Percentiles rank a stretch among this genome's conserved stretches.
Conservation (phyloP, 2,329 filamentous ascomycete species). For the Didymosphaeria variabile region DNA sequence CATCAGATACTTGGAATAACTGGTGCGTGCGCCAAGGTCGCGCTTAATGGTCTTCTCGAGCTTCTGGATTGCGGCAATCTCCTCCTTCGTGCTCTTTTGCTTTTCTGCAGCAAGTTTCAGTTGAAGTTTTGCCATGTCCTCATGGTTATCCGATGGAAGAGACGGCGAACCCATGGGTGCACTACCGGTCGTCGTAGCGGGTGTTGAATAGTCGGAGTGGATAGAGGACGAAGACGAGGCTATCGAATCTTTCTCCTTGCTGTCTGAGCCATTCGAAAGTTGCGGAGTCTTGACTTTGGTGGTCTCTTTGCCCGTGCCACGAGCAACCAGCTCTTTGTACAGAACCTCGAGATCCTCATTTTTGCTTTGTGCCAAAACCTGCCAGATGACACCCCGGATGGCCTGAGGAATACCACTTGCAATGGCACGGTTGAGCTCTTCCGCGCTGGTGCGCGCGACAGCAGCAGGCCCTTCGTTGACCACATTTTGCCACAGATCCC, state of each 20-base stretch:
- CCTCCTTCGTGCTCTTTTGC: constrained; percentile 81
- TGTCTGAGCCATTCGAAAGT: constrained; percentile 59
- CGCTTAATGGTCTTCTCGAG: constrained; percentile 91
- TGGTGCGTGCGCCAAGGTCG: constrained; percentile 90
- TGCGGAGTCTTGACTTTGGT: constrained; percentile 36
- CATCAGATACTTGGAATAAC: constrained; percentile 94
- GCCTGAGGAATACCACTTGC: constrained; percentile 92
- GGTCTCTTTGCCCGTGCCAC: constrained; percentile 80
- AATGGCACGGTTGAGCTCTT: constrained; percentile 90
- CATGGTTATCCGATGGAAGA: constrained; percentile 64
- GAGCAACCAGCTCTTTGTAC: constrained; percentile 82
- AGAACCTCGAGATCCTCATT: constrained; percentile 86
- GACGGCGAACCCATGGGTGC: constrained; percentile 58
- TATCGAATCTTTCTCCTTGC: constrained; percentile 72
- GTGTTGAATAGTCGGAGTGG: constrained; percentile 77
- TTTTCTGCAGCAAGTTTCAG: constrained; percentile 71
- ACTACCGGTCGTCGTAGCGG: constrained; percentile 62
- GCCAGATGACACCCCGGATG: constrained; percentile 98
- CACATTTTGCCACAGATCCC: constrained; percentile 97
- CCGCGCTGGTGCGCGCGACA: constrained; percentile 84
- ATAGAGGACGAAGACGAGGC: constrained; percentile 85
- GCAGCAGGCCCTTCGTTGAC: constrained; percentile 94
- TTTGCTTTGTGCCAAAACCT: constrained; percentile 94
- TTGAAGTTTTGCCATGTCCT: constrained; percentile 72
- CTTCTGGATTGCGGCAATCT: constrained; percentile 75